Percentiles rank a stretch among this genome's conserved stretches.
Evolutionary conservation across 345 rosid species (phyloP).

Genomic region (Mangifera indica): DNA sequence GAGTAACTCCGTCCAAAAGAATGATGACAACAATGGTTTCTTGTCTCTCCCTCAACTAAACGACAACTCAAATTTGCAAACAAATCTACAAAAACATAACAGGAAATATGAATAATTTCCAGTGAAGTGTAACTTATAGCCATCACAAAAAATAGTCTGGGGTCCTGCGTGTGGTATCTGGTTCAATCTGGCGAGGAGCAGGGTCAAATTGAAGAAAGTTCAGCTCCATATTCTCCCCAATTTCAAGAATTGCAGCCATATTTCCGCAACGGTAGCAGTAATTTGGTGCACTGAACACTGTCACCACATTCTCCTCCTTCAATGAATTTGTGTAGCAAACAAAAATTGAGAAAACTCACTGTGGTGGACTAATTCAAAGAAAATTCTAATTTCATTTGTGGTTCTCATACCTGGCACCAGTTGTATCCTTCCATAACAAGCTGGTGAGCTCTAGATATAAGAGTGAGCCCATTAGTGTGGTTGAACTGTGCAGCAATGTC

Average conservation of each 20-base stretch:
- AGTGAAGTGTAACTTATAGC: conserved; percentile 13
- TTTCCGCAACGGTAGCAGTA: conserved; percentile 82
- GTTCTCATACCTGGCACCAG: conserved; percentile 68
- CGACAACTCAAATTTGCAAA: conserved; percentile 28
- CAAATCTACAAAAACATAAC: conserved; percentile 47
- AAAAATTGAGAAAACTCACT: background rate
- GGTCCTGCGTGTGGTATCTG: conserved; percentile 75
- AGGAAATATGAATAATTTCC: conserved; percentile 20
- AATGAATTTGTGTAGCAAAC: background rate
- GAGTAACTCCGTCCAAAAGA: conserved; percentile 30
- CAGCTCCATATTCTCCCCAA: conserved; percentile 81
- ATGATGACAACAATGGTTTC: conserved; percentile 27
- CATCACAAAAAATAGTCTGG: conserved; percentile 83
- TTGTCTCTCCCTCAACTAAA: conserved; percentile 28
- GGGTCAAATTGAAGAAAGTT: conserved; percentile 87
- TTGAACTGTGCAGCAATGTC: conserved; percentile 74
- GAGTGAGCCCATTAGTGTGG: conserved; percentile 69
- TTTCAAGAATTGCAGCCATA: conserved; percentile 86
- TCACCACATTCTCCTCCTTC: conserved; percentile 77
- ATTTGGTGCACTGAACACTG: conserved; percentile 84
- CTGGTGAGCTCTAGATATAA: conserved; percentile 86
- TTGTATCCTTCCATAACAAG: conserved; percentile 92
- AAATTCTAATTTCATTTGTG: conserved; percentile 3
- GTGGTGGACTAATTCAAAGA: background rate
- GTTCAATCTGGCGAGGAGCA: conserved; percentile 83